Evolutionary conservation across 192 early-diverging fungal genomes (phyloP).

Genomic region (Polychytrium aggregatum): DNA sequence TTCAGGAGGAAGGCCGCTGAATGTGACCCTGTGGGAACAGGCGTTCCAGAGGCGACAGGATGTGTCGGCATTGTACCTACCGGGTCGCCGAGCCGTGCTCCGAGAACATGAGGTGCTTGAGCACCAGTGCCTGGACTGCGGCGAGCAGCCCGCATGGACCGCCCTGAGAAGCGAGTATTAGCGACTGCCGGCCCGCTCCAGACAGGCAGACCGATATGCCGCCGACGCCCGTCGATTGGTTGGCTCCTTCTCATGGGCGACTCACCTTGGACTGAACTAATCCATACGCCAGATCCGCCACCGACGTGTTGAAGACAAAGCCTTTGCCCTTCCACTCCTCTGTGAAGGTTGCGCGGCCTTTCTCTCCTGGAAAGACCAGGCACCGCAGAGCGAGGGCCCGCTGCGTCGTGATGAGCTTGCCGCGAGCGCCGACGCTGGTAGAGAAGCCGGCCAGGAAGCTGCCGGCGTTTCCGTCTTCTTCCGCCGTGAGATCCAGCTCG

Average conservation of each 20-base stretch:
- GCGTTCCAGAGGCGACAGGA: too few relatives aligned
- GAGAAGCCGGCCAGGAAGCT: slow-evolving; percentile 2
- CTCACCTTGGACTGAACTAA: slow-evolving; percentile 33
- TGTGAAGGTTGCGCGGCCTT: slow-evolving; percentile 7
- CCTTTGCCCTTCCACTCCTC: slow-evolving; percentile 35
- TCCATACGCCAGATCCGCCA: slow-evolving; percentile 24
- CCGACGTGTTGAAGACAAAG: slow-evolving; percentile 17
- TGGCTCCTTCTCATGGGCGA: too few relatives aligned
- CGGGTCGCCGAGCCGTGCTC: slow-evolving; percentile 8
- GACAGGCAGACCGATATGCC: background rate
- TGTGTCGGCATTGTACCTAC: slow-evolving; percentile 3
- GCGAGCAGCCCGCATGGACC: slow-evolving; percentile 46
- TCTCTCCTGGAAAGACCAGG: slow-evolving; percentile 9
- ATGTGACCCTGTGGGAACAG: background rate
- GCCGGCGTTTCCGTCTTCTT: slow-evolving; percentile 14
- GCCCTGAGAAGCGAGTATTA: slow-evolving; percentile 11
- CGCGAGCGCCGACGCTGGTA: background rate
- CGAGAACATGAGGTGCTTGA: slow-evolving; percentile 27
- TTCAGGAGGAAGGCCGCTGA: background rate
- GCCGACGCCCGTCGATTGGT: too few relatives aligned
- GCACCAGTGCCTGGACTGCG: slow-evolving; percentile 26
- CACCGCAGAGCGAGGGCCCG: slow-evolving; percentile 1
- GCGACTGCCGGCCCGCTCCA: background rate
- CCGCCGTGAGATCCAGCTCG: slow-evolving; percentile 14
- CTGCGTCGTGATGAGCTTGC: slow-evolving; percentile 9